phyloP scores from a whole-genome alignment of 441 rosid genomes.

The Mallotus japonicus region DNA sequence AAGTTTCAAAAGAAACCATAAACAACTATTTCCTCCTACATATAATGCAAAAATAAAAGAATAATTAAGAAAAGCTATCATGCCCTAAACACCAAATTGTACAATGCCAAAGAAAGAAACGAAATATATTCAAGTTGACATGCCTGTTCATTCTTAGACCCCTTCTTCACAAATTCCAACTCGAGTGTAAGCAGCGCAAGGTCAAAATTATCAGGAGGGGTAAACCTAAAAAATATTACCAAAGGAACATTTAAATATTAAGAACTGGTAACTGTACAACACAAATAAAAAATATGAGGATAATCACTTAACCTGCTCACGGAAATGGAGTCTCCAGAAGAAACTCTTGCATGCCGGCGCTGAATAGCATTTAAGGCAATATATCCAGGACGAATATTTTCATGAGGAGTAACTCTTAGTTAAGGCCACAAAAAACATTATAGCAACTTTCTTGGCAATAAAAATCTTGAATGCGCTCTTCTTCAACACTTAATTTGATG shows the following conservation, averaged over 20 bases:
- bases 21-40: not conserved
- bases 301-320: conserved; percentile 53
- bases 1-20: conserved; percentile 1
- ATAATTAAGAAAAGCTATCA: not conserved
- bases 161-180: conserved; percentile 88
- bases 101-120: not conserved
- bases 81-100: not conserved
- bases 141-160: conserved; percentile 83
- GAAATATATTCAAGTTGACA: not conserved
- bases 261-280: not conserved
- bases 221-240: conserved; percentile 43
- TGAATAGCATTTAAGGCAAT: conserved; percentile 84
- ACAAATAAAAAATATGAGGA: not conserved
- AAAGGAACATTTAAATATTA: not conserved
- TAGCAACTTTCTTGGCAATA: not conserved
- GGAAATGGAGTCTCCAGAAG: conserved; percentile 69
- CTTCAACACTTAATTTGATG: not conserved
- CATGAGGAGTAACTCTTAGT: conserved; percentile 67
- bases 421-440: conserved; percentile 42
- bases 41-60: too few relatives aligned
- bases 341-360: conserved; percentile 75
- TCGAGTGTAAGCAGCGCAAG: conserved; percentile 77
- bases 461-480: not conserved
- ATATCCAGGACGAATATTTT: conserved; percentile 50
- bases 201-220: conserved; percentile 69